Evolutionary conservation across 2,329 filamentous ascomycete genomes (phyloP).

Genomic region (Ophidiomyces ophidiicola): DNA sequence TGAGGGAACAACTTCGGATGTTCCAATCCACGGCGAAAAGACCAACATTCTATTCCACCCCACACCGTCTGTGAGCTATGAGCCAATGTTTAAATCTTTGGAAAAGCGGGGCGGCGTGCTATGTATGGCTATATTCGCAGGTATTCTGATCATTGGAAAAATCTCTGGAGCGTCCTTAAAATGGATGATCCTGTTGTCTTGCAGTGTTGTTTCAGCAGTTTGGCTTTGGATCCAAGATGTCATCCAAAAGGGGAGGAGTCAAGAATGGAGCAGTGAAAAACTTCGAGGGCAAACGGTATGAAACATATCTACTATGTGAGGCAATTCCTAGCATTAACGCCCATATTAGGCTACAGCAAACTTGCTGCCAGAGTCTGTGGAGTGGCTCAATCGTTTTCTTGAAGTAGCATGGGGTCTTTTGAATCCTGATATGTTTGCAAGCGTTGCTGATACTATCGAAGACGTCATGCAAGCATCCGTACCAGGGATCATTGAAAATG

Average conservation of each 20-base stretch:
- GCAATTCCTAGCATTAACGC: neutral
- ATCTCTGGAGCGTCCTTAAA: constrained; percentile 66
- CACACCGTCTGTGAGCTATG: constrained; percentile 77
- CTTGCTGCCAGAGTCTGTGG: constrained; percentile 80
- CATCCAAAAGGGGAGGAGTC: constrained; percentile 64
- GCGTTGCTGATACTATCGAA: constrained; percentile 80
- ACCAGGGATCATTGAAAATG: constrained; percentile 81
- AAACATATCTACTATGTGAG: neutral
- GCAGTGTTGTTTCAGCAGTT: constrained; percentile 62
- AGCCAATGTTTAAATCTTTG: constrained; percentile 68
- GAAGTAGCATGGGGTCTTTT: constrained; percentile 79
- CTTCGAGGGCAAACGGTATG: constrained; percentile 62
- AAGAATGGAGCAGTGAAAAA: constrained; percentile 82
- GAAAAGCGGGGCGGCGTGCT: constrained; percentile 64
- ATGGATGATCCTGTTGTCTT: constrained; percentile 61
- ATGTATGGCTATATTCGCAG: constrained; percentile 56
- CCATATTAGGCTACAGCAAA: constrained; percentile 69
- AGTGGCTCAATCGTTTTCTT: constrained; percentile 90
- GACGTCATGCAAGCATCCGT: constrained; percentile 96
- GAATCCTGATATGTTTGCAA: constrained; percentile 90
- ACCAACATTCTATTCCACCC: constrained; percentile 94
- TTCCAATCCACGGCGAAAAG: constrained; percentile 91
- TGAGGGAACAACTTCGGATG: constrained; percentile 73
- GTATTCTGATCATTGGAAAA: constrained; percentile 64
- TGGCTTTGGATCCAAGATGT: constrained; percentile 86